Evolutionary conservation across 108 stramenopile species (phyloP).

Genomic region (Pseudonitzschia multiseries): DNA sequence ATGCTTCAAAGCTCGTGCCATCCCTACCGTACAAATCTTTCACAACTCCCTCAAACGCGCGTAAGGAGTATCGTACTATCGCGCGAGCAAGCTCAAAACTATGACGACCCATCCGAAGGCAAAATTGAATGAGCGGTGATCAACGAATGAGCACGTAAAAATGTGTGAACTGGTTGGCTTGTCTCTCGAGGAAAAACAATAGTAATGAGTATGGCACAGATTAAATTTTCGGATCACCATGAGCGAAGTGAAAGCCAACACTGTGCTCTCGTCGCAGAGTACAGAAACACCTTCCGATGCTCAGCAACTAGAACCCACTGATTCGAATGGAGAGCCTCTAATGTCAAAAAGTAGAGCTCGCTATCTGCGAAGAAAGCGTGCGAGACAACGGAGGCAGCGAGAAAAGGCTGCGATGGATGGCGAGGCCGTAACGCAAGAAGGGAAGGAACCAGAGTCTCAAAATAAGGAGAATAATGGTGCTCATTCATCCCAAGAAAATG

Average conservation of each 20-base stretch:
- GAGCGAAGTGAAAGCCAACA: slow-evolving; percentile 1
- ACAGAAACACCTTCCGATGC: background rate
- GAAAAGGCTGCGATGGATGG: background rate
- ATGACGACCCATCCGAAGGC: no score
- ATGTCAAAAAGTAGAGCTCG: slow-evolving; percentile 21
- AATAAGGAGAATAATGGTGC: slow-evolving; percentile 4
- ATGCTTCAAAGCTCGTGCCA: no score
- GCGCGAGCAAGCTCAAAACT: no score
- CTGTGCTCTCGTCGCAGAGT: slow-evolving; percentile 9
- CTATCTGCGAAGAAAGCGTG: slow-evolving; percentile 18
- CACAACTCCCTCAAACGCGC: no score
- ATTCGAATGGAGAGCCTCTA: background rate
- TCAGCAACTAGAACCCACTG: background rate
- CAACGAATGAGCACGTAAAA: no score
- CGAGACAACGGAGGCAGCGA: slow-evolving; percentile 16
- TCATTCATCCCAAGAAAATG: background rate
- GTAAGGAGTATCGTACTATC: no score
- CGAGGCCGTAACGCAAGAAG: background rate
- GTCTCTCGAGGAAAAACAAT: no score
- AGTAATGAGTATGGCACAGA: background rate
- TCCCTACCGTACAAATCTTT: no score
- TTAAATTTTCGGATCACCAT: background rate
- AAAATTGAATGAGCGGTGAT: no score
- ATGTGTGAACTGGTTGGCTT: no score
- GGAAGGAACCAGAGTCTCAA: background rate